A percentile compares a stretch with the other conserved stretches of the same genome.
These are phyloP conservation scores for Macroventuria anomochaeta DNA, from an alignment of 2,329 filamentous ascomycete species.

Conservation along the genomic window DNA sequence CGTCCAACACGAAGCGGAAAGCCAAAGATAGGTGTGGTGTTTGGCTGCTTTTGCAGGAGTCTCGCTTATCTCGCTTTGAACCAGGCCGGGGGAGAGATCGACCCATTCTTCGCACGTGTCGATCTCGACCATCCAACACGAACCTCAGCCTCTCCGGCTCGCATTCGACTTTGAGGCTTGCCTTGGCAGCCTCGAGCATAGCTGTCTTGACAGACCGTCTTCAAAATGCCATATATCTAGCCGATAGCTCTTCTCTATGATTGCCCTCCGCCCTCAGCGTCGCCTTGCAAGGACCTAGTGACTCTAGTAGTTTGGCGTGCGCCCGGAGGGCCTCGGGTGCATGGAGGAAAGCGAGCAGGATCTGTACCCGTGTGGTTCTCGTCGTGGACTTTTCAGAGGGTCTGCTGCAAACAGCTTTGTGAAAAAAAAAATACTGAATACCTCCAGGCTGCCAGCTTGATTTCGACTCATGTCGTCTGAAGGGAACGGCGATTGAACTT, in stretches of 20 bases:
- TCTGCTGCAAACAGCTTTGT: no score
- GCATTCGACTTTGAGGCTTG: background rate
- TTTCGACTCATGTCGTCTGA: no score
- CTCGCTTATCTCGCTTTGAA: constrained; percentile 10
- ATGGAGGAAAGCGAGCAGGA: no score
- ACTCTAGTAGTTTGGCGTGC: no score
- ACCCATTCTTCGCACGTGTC: background rate
- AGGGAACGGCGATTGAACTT: no score
- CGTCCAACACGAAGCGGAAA: background rate
- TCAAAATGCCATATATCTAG: background rate
- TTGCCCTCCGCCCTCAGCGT: background rate
- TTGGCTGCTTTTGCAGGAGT: constrained; percentile 11
- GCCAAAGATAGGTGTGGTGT: background rate
- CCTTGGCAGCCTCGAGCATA: background rate
- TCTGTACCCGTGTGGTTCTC: no score
- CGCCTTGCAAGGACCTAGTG: background rate
- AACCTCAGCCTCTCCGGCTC: constrained; percentile 5
- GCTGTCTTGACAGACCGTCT: background rate
- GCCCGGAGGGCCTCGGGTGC: no score
- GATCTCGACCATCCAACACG: background rate
- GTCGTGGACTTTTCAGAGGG: no score
- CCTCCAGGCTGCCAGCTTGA: no score
- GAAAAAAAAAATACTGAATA: no score
- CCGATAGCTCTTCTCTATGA: background rate
- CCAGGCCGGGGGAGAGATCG: background rate